Evolutionary conservation across 495 filamentous ascomycete species (phyloP).

Genomic region (Aspergillus incahuasiensis): DNA sequence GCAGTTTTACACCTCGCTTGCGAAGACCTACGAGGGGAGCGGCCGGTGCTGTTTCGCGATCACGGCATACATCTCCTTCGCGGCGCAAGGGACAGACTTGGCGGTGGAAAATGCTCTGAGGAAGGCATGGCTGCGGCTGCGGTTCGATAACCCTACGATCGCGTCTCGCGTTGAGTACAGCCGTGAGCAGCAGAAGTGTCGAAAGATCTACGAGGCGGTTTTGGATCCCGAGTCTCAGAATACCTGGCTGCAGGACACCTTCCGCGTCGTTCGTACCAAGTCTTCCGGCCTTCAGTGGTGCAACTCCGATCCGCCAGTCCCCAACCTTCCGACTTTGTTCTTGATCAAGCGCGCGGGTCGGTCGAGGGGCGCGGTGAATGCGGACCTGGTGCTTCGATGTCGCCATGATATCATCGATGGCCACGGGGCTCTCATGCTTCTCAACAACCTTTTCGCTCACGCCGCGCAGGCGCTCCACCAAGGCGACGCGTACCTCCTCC

Average conservation of each 20-base stretch:
- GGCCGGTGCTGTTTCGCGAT: conserved; percentile 40
- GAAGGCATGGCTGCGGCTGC: conserved; percentile 37
- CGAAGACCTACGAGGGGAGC: conserved; percentile 32
- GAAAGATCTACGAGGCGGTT: conserved; percentile 35
- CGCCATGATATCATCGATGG: conserved; percentile 49
- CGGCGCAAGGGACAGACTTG: not conserved
- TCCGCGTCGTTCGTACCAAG: conserved; percentile 25
- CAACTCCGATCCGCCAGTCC: conserved; percentile 37
- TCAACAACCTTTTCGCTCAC: conserved; percentile 21
- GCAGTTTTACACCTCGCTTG: conserved; percentile 34
- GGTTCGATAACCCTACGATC: conserved; percentile 41
- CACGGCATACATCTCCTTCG: conserved; percentile 25
- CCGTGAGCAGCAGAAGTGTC: conserved; percentile 21
- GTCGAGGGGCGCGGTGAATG: conserved; percentile 4
- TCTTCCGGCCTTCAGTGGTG: conserved; percentile 34
- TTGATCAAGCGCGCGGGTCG: conserved; percentile 22
- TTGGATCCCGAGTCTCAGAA: conserved; percentile 10
- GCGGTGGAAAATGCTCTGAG: conserved; percentile 27
- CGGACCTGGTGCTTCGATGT: conserved; percentile 39
- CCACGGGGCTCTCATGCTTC: conserved; percentile 40
- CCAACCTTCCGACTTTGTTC: conserved; percentile 33
- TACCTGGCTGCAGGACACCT: conserved; percentile 35
- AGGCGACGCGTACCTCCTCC: not conserved
- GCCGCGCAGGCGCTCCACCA: conserved; percentile 14
- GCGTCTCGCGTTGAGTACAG: conserved; percentile 33